Base-by-base conservation (phyloP, 1,284 basidiomycete genomes). In the Boletus nobilissimus region DNA sequence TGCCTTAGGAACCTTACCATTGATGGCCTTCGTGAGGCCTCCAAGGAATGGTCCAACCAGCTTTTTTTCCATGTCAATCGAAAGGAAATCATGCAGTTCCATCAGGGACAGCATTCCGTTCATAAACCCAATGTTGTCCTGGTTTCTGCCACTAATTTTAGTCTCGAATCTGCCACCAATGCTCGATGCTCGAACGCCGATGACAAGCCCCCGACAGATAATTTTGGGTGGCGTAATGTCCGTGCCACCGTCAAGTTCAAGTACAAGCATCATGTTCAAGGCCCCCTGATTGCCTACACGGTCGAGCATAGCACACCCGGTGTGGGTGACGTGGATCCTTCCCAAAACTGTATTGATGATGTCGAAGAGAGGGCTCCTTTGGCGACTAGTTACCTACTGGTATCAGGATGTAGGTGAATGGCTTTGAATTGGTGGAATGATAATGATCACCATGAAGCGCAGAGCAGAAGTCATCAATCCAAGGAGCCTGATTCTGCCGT, bases 51-150 rank as follows among this genome's bases (percentile, higher is more conserved):
- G 38, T 46, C 66, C 5, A 14, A 74, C 8, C 34, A 34, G 64
- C 66, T 70, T 11, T 6, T 43, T 7, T 74, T 74, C 36, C 66
- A 64, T 3, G 10, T 70, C 43, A 18, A 51, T 34, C 7, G n/a
- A 36, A n/a, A 10, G 43, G 5, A 51, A 26, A 64, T 70, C 9
- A 8, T 1, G 22, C 60, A 74, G 18, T 13, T 19, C 9, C 57
- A 70, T n/a, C 9, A 34, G 16, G 60, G n/a, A 19, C 2, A 13
- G 7, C 1, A 19, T 32, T 74, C 60, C 8, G 18, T 22, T 29
- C 22, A 38, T 29, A 70, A 74, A 40, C 60, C 73, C 7, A 60
- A 70, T 19, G 11, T 70, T n/a, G 38, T 70, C n/a, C 67, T 70
- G 3, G 67, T 74, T 5, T 74, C 67, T 9, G 22, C 29, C 7